Percentiles rank a stretch among this genome's conserved stretches.
These are phyloP conservation scores for Bipolaris victoriae DNA, from an alignment of 2,329 filamentous ascomycete species.

Conservation along the genomic window DNA sequence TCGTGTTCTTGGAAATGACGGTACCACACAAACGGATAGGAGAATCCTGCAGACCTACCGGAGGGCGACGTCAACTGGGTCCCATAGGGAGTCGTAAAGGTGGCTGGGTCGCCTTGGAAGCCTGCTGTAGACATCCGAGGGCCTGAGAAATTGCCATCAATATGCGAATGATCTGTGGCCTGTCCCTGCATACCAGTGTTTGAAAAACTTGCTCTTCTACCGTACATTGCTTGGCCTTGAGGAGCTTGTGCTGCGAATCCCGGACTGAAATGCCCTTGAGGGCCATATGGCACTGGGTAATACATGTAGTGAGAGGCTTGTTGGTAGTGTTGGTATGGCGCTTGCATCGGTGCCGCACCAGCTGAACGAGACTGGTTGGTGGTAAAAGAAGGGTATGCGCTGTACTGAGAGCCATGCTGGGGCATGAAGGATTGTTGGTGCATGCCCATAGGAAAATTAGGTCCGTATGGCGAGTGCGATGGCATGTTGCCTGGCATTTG, in stretches of 20 bases:
- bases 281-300: conserved; percentile 42
- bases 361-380: conserved; percentile 35
- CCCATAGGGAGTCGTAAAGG: conserved; percentile 24
- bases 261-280: conserved; percentile 36
- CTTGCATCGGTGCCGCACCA: conserved; percentile 30
- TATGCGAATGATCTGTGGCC: conserved; percentile 27
- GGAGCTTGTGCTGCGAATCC: conserved; percentile 33
- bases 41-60: conserved; percentile 26
- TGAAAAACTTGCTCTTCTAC: conserved; percentile 37
- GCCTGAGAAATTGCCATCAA: conserved; percentile 27
- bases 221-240: conserved; percentile 37
- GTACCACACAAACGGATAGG: background rate
- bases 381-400: conserved; percentile 32
- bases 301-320: conserved; percentile 46
- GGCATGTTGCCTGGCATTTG: conserved; percentile 40
- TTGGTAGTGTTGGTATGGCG: conserved; percentile 39
- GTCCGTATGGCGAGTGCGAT: conserved; percentile 34
- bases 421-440: conserved; percentile 40
- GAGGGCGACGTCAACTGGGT: conserved; percentile 22
- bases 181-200: conserved; percentile 30
- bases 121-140: conserved; percentile 21
- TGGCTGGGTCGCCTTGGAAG: conserved; percentile 24
- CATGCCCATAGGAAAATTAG: conserved; percentile 33
- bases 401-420: conserved; percentile 32
- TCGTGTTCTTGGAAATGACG: background rate